Percentiles rank a stretch among this genome's conserved stretches.
These are phyloP conservation scores for Nicotiana noctiflora DNA, from an alignment of 257 asterid species.

Conservation along the genomic window DNA sequence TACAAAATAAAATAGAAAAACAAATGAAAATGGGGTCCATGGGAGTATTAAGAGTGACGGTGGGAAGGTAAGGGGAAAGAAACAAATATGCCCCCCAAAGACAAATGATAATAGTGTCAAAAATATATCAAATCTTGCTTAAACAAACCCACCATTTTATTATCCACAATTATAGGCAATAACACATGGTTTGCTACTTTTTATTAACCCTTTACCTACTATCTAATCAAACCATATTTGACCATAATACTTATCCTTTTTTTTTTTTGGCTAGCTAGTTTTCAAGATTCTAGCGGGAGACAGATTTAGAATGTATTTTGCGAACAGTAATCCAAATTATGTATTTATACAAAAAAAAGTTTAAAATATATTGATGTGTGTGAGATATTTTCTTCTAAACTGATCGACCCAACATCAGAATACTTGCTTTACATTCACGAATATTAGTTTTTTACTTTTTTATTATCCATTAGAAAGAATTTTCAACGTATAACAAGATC, in stretches of 20 bases:
- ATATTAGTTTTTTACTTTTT: too few species aligned
- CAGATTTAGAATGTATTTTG: not conserved
- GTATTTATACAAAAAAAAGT: too few species aligned
- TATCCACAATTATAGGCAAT: conserved; percentile 33
- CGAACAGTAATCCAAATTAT: too few species aligned
- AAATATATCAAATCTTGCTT: conserved; percentile 26
- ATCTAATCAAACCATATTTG: conserved; percentile 20
- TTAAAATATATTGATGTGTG: too few species aligned
- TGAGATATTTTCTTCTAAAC: too few species aligned
- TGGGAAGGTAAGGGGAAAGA: conserved; percentile 25
- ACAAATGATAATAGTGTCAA: conserved; percentile 19
- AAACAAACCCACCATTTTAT: conserved; percentile 16
- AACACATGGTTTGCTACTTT: conserved; percentile 57
- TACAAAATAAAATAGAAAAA: too few species aligned
- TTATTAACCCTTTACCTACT: conserved; percentile 12
- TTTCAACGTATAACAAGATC: too few species aligned
- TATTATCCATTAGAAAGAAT: too few species aligned
- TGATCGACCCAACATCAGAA: too few species aligned
- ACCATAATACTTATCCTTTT: not conserved
- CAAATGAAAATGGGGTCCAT: not conserved
- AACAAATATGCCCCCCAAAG: conserved; percentile 24
- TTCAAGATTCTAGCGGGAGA: not conserved
- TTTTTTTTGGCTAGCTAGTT: not conserved
- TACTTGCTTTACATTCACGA: too few species aligned
- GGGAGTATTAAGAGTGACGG: not conserved